Percentiles rank a stretch among this genome's conserved stretches.
These are phyloP conservation scores for Lepidium didymum DNA, from an alignment of 345 rosid genomes.

Conservation along the genomic window DNA sequence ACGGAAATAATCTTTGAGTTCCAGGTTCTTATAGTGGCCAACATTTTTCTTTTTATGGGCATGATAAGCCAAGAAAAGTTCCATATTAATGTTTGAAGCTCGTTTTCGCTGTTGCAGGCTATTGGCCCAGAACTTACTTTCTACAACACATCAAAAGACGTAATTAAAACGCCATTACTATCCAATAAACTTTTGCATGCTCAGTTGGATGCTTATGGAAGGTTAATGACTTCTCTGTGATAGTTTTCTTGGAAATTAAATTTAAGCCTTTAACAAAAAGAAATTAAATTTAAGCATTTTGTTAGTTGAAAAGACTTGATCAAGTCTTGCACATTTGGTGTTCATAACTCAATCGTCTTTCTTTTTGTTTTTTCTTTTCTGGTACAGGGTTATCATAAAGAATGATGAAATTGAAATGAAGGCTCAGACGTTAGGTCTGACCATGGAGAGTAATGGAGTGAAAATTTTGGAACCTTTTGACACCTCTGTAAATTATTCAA, in stretches of 20 bases:
- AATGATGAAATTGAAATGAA: constrained; percentile 72
- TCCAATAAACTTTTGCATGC: constrained; percentile 90
- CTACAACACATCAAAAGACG: constrained; percentile 68
- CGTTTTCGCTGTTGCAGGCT: constrained; percentile 49
- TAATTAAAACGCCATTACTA: constrained; percentile 52
- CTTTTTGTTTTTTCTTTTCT: constrained; percentile 11
- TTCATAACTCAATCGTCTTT: not conserved
- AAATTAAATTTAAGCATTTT: constrained; percentile 1
- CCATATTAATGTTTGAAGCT: constrained; percentile 7
- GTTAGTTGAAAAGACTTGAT: constrained; percentile 1
- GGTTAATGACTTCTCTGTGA: constrained; percentile 36
- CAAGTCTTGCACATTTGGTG: constrained; percentile 4
- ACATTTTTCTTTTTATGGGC: constrained; percentile 1
- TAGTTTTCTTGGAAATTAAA: not conserved
- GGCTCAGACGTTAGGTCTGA: constrained; percentile 75
- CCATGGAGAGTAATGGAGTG: constrained; percentile 95
- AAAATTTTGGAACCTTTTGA: constrained; percentile 96
- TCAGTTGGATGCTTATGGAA: constrained; percentile 75
- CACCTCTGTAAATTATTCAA: constrained; percentile 63
- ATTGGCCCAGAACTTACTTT: constrained; percentile 94
- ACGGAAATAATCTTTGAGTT: constrained; percentile 64
- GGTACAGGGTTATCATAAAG: constrained; percentile 64
- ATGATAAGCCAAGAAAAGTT: constrained; percentile 7
- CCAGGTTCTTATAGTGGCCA: constrained; percentile 47
- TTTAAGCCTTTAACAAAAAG: not conserved